These are phyloP conservation scores for Capronia americana DNA, from an alignment of 2,329 filamentous ascomycete genomes.

Conservation along the genomic window DNA sequence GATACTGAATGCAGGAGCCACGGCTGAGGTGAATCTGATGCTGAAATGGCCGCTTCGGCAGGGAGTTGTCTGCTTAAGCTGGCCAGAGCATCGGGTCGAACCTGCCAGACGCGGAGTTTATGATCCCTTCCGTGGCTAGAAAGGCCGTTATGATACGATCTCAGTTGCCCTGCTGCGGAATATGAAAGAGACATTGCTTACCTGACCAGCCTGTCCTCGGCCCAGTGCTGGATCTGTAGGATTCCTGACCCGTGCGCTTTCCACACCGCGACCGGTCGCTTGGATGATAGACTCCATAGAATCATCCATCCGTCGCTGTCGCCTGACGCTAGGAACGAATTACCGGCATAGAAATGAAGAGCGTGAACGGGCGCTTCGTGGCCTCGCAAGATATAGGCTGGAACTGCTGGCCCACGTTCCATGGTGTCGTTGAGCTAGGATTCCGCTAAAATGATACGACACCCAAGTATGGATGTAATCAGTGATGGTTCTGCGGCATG, in stretches of 20 bases:
- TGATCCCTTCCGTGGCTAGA: constrained; percentile 87
- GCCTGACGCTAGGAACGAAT: constrained; percentile 79
- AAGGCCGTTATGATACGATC: background rate
- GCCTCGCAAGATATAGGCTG: constrained; percentile 78
- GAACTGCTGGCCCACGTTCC: constrained; percentile 58
- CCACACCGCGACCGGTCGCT: constrained; percentile 85
- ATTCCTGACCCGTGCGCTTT: constrained; percentile 79
- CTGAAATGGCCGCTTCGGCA: constrained; percentile 71
- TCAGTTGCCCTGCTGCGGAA: background rate
- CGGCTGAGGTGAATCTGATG: constrained; percentile 63
- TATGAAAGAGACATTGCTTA: constrained; percentile 49
- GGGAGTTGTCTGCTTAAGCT: constrained; percentile 71
- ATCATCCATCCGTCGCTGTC: constrained; percentile 91
- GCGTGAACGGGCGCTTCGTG: constrained; percentile 82
- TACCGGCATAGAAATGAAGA: constrained; percentile 72
- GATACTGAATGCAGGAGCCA: constrained; percentile 85
- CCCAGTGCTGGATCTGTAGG: constrained; percentile 75
- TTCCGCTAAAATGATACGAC: background rate
- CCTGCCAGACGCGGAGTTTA: constrained; percentile 82
- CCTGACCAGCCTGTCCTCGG: constrained; percentile 78
- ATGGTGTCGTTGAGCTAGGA: background rate
- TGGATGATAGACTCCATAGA: constrained; percentile 81
- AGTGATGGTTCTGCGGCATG: too few species aligned
- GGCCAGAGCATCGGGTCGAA: constrained; percentile 66
- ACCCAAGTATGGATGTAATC: too few species aligned